Percentiles rank a stretch among this genome's conserved stretches.
Evolutionary conservation across 345 rosid genomes (phyloP).

Genomic region (Gossypium herbaceum): DNA sequence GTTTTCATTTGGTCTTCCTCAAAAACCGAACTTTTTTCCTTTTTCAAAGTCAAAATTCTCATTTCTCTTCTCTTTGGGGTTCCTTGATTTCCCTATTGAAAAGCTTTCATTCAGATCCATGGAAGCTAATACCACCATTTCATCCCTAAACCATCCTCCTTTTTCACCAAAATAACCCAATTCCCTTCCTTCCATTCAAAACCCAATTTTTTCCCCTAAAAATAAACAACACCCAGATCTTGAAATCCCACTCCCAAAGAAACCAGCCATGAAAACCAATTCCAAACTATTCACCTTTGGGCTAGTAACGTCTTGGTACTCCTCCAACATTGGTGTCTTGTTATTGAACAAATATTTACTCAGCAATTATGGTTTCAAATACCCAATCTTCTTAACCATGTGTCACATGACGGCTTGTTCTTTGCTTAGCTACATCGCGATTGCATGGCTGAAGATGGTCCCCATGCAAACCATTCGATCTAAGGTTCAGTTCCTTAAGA

Average conservation of each 20-base stretch:
- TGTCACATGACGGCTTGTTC: slow-evolving; percentile 99
- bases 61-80: neutral
- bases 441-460: slow-evolving; percentile 96
- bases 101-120: slow-evolving; percentile 16
- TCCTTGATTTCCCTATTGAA: slow-evolving; percentile 1
- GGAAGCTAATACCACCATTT: slow-evolving; percentile 1
- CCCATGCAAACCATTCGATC: slow-evolving; percentile 98
- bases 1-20: slow-evolving; percentile 11
- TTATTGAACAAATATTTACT: slow-evolving; percentile 88
- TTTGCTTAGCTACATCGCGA: slow-evolving; percentile 80
- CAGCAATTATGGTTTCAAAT: slow-evolving; percentile 94
- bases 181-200: slow-evolving; percentile 5
- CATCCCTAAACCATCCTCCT: neutral
- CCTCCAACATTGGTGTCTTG: slow-evolving; percentile 93
- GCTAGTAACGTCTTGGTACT: slow-evolving; percentile 81
- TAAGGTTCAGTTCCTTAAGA: slow-evolving; percentile 83
- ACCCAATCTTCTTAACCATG: slow-evolving; percentile 98
- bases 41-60: neutral
- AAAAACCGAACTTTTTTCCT: neutral
- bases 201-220: neutral
- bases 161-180: neutral
- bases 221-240: slow-evolving; percentile 1
- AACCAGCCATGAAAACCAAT: slow-evolving; percentile 37
- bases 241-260: neutral
- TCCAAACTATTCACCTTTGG: slow-evolving; percentile 75